Evolutionary conservation across 176 grass and related monocot genomes (phyloP), one percentile per base, ranked within the genome.

Genomic region (Microstegium vimineum): DNA sequence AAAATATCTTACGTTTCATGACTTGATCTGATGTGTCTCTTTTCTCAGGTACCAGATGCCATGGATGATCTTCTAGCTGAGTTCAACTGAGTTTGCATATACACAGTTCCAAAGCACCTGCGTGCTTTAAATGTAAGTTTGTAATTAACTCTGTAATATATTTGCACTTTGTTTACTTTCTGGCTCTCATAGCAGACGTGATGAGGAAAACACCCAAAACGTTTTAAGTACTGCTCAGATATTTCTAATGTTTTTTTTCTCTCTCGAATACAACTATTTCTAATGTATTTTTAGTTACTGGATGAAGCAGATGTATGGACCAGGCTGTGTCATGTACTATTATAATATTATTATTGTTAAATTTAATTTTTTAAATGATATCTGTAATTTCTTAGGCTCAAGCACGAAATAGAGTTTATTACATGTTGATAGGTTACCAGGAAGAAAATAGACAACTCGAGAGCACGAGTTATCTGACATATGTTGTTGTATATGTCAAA

Each of bases 21-120:
- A n/a, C 28, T 54, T 47, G 15, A 75, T 87, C 30, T 66, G 62
- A 41, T 51, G 12, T 34, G 17, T 34, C 36, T 76, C 25, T 67
- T 37, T 84, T 85, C 78, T 47, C 81, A 91, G 85, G 86, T 91
- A 78, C 95, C 90, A 75, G 82, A 87, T 60, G 81, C 84, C 18
- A 91, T 98, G 89, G 89, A 90, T 88, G 90, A 89, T 93, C 76
- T 98, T 86, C 83, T 98, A 49, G 92, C 92, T 18, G 90, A 98
- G 82, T 91, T 94, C 66, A 76, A 98, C 71, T 94, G 80, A 91
- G 88, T 82, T 89, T 98, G 95, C 71, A 90, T 94, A 56, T 98
- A 93, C 79, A 98, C 90, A 14, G 86, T 98, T 80, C 90, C 90
- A 28, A 98, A 98, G 76, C 87, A 98, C 88, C 82, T 98, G 67